Base-by-base conservation (phyloP, 352 stramenopile genomes). In the Blastocystis sp. region DNA sequence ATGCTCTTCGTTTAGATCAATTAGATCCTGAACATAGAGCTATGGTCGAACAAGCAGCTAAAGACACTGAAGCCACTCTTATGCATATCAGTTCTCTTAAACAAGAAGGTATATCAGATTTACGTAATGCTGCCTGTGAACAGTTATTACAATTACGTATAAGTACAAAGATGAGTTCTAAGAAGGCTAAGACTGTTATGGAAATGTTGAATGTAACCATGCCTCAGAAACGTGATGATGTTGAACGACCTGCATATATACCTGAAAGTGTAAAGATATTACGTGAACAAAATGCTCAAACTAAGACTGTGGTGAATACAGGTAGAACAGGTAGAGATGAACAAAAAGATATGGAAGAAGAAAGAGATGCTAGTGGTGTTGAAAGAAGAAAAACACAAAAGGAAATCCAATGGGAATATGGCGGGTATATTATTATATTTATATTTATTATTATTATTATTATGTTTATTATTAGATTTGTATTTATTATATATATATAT, bases 61-160 rank as follows among this genome's bases (percentile, higher is more conserved):
- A 40, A 28, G 54, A 71, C 21, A 21, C 58, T 4, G 34, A 52
- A 21, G 65, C 66, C 23, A 30, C 69, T 30, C 65, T 98, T 45
- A 91, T 96, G 66, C 84, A 79, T 44, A 96, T 98, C 87, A 93
- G 79, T 47, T 95, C 95, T 70, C 77, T 94, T 65, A 91, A 80
- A 46, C 84, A 98, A 73, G 81, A 94, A 68, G 91, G 91, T 67
- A 81, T 97, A 10, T 84, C 79, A 65, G 76, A 88, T 25, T 81
- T 95, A 27, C 87, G 88, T 70, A 84, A 84, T 71, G 79, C 78
- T 43, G 86, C 86, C 30, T 97, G 90, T 67, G 88, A 96, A 65
- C 83, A 93, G 68, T 72, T 96, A 24, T 74, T 95, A 10, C 72
- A 75, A 37, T 77, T 86, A 65, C 81, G 90, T 47, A 84, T 96